Evolutionary conservation across 495 filamentous ascomycete genomes (phyloP).

Genomic region (Aspergillus leporis): DNA sequence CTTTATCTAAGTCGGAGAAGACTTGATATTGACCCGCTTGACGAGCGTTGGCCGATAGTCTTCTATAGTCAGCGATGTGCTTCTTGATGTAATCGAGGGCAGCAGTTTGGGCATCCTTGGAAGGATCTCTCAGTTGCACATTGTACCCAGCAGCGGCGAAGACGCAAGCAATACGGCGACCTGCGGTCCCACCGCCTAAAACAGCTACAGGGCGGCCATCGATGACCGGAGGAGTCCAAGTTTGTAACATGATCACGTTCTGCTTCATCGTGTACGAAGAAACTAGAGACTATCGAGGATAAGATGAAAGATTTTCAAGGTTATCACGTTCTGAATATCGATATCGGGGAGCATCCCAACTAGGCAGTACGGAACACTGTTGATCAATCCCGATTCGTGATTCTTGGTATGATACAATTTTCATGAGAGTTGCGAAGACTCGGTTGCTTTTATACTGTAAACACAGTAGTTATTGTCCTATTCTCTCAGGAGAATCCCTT

Average conservation of each 20-base stretch:
- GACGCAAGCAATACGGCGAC: conserved; percentile 38
- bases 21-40: neutral
- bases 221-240: neutral
- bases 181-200: conserved; percentile 45
- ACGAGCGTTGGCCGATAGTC: neutral
- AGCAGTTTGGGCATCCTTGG: conserved; percentile 20
- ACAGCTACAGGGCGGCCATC: conserved; percentile 34
- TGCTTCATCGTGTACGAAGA: neutral
- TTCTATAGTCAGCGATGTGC: neutral
- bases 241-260: neutral
- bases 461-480: no score
- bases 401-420: no score
- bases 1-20: neutral
- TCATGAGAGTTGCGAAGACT: no score
- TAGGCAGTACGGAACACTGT: no score
- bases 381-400: no score
- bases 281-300: neutral
- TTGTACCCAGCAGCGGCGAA: conserved; percentile 41
- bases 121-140: conserved; percentile 39
- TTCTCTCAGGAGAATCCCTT: no score
- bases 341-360: neutral
- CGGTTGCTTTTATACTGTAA: no score
- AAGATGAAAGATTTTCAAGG: neutral
- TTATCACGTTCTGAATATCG: neutral
- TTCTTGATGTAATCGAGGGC: conserved; percentile 7